phyloP scores from a whole-genome alignment of 805 yeast genomes.

The Candida schatavii region DNA sequence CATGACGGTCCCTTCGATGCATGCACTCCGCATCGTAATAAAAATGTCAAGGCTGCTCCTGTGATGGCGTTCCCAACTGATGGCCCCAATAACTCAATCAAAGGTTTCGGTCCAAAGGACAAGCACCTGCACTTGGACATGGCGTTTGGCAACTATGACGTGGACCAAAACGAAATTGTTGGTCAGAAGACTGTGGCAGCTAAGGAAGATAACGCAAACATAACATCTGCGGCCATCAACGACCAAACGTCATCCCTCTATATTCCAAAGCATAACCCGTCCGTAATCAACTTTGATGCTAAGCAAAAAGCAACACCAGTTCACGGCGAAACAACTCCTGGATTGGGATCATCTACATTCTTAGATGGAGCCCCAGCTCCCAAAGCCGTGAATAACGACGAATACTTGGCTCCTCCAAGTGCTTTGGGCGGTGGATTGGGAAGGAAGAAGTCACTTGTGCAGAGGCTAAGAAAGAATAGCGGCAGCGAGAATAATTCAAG shows the following conservation, averaged over 20 bases:
- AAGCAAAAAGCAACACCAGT: slow-evolving; percentile 64
- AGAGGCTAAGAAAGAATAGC: slow-evolving; percentile 51
- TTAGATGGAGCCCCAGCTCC: slow-evolving; percentile 95
- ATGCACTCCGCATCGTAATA: slow-evolving; percentile 94
- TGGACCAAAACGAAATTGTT: slow-evolving; percentile 37
- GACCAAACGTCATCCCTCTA: slow-evolving; percentile 21
- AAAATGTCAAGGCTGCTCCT: slow-evolving; percentile 73
- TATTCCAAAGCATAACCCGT: slow-evolving; percentile 49
- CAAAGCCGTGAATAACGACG: slow-evolving; percentile 30
- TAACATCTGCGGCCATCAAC: slow-evolving; percentile 8
- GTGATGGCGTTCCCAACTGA: slow-evolving; percentile 93
- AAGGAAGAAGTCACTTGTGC: slow-evolving; percentile 82
- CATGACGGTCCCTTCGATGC: slow-evolving; percentile 99
- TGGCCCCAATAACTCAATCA: slow-evolving; percentile 87
- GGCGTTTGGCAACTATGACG: slow-evolving; percentile 69
- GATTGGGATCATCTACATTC: slow-evolving; percentile 89
- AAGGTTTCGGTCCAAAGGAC: slow-evolving; percentile 56
- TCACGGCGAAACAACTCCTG: slow-evolving; percentile 84
- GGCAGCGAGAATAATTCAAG: slow-evolving; percentile 28
- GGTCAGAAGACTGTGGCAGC: slow-evolving; percentile 19
- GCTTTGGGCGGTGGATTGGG: slow-evolving; percentile 46
- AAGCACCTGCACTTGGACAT: slow-evolving; percentile 57
- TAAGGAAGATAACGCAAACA: slow-evolving; percentile 6
- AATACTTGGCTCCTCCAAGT: slow-evolving; percentile 21
- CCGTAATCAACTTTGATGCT: slow-evolving; percentile 68